Evolutionary conservation across 495 filamentous ascomycete species (phyloP), one percentile per base, ranked within the genome.

Genomic region (Hypoxylon fuscum): DNA sequence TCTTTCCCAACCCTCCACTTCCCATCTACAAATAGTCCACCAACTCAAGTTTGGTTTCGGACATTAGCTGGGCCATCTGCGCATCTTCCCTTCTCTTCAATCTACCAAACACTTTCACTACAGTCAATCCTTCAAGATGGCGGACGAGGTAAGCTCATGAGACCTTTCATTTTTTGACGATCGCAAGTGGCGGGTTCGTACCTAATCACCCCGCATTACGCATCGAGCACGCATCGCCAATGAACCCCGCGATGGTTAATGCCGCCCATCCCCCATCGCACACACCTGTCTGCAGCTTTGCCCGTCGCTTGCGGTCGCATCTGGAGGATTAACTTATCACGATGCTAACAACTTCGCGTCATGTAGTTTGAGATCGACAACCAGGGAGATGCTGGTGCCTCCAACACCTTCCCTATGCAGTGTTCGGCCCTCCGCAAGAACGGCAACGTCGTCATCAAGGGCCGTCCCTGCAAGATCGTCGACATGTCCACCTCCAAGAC

Each of bases 401-500:
- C 96, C 55, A 73, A 81, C 76, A 98, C 95, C 74, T 97, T 75
- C 83, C 95, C 95, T 68, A 94, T 96, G 91, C 95, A 99, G 84
- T 99, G 95, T 81, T 99, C 95, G 80, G 94, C 95, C 68, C 87
- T 99, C 83, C 88, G 95, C 72, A 98, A 99, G 93, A 95, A 94
- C 88, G 95, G 95, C 68, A 87, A 88, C 71, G 95, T 99, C 81
- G 90, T 94, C 72, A 98, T 99, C 81, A 98, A 99, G 87, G 80
- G 83, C 76, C 94, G 95, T 70, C 95, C 95, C 62, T 99, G 95
- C 93, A 98, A 97, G 88, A 99, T 99, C 71, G 91, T 97, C 77
- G 95, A 97, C 74, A 99, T 99, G 95, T 94, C 90, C 62, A 99
- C 95, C 81, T 99, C 95, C 75, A 99, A 99, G 92, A 99, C 95